Conservation (phyloP, 495 filamentous ascomycete genomes). For the Xylaria acuta region DNA sequence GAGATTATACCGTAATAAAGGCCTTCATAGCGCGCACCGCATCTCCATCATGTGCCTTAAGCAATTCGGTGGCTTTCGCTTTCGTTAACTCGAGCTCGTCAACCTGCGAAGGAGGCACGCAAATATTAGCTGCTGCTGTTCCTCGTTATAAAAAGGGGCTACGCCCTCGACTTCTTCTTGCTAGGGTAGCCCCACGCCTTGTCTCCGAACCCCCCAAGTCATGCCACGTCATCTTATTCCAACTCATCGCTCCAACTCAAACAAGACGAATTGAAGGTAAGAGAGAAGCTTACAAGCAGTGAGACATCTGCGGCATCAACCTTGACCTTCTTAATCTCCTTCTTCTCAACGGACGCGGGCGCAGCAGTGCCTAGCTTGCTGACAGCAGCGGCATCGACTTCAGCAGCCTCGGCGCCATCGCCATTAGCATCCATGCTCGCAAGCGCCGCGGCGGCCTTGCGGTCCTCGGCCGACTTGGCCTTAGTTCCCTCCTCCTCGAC, state of each 20-base stretch:
- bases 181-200: background rate
- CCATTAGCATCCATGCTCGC: constrained; percentile 70
- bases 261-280: background rate
- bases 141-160: background rate
- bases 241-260: background rate
- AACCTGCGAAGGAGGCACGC: constrained; percentile 54
- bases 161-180: background rate
- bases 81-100: constrained; percentile 82
- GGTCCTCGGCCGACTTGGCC: constrained; percentile 79
- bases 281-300: constrained; percentile 43
- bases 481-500: constrained; percentile 66
- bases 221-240: background rate
- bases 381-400: constrained; percentile 82
- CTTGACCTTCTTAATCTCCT: constrained; percentile 56
- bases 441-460: constrained; percentile 88
- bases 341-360: constrained; percentile 48
- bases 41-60: constrained; percentile 81
- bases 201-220: background rate
- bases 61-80: constrained; percentile 80
- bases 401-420: constrained; percentile 57
- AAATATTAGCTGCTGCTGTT: constrained; percentile 7
- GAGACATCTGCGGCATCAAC: constrained; percentile 54
- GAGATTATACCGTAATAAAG: constrained; percentile 37
- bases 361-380: constrained; percentile 64
- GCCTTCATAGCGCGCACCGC: constrained; percentile 72